Percentiles rank a stretch among this genome's conserved stretches.
phyloP scores from a whole-genome alignment of 2,329 filamentous ascomycete species.

The Epichloe elymi region DNA sequence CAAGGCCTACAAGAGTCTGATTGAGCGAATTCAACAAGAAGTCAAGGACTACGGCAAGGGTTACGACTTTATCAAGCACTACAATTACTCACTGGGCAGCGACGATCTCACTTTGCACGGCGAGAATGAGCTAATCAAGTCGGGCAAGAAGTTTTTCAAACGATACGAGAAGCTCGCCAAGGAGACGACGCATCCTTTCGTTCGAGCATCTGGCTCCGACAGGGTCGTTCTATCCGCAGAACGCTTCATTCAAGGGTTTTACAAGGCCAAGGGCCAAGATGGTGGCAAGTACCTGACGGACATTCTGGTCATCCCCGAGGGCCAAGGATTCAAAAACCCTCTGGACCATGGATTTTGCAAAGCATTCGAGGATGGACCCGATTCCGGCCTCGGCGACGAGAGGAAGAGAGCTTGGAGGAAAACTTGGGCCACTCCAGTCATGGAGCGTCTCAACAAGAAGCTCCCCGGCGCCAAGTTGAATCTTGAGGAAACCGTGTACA shows the following conservation, averaged over 20 bases:
- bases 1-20: slow-evolving; percentile 44
- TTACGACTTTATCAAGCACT: slow-evolving; percentile 59
- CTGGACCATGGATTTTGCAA: slow-evolving; percentile 62
- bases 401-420: slow-evolving; percentile 46
- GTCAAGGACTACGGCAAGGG: slow-evolving; percentile 44
- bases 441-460: slow-evolving; percentile 53
- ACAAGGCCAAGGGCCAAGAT: slow-evolving; percentile 27
- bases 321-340: slow-evolving; percentile 59
- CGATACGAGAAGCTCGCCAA: slow-evolving; percentile 53
- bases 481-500: slow-evolving; percentile 45
- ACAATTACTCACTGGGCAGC: slow-evolving; percentile 56
- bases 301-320: slow-evolving; percentile 60
- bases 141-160: slow-evolving; percentile 61
- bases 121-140: slow-evolving; percentile 55
- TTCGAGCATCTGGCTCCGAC: slow-evolving; percentile 55
- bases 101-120: slow-evolving; percentile 59
- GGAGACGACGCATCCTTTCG: slow-evolving; percentile 45
- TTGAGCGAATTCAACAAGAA: slow-evolving; percentile 49
- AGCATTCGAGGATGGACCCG: slow-evolving; percentile 50
- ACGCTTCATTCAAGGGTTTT: slow-evolving; percentile 66
- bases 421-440: slow-evolving; percentile 54
- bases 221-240: slow-evolving; percentile 63
- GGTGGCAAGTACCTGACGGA: slow-evolving; percentile 33
- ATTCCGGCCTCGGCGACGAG: slow-evolving; percentile 31
- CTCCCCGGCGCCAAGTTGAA: slow-evolving; percentile 56